A percentile compares a stretch with the other conserved stretches of the same genome.
Evolutionary conservation across 2,329 filamentous ascomycete genomes (phyloP).

Genomic region (Coniochaeta sp.): DNA sequence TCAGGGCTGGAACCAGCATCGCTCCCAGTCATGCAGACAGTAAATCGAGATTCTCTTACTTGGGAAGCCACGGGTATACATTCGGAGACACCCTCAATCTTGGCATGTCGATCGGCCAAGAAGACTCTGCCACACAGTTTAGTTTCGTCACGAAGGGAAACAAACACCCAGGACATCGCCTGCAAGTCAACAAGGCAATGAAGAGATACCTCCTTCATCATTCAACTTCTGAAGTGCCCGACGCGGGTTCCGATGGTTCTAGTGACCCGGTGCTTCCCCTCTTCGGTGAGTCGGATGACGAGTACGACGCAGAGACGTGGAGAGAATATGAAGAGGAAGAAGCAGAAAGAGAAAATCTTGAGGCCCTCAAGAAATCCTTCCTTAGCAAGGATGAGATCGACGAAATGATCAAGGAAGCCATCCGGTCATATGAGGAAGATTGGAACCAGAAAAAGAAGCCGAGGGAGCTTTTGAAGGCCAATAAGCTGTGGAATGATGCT

Average conservation of each 20-base stretch:
- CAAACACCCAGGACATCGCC: constrained; percentile 33
- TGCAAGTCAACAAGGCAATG: constrained; percentile 33
- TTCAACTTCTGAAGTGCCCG: not conserved
- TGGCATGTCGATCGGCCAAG: not conserved
- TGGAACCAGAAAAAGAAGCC: constrained; percentile 57
- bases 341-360: constrained; percentile 21
- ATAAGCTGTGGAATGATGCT: constrained; percentile 53
- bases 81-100: constrained; percentile 5
- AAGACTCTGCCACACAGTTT: constrained; percentile 15
- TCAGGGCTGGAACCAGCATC: not conserved
- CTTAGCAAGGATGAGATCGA: constrained; percentile 41
- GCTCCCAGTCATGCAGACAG: not conserved
- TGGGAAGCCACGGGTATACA: constrained; percentile 7
- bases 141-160: constrained; percentile 11
- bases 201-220: constrained; percentile 26
- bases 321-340: constrained; percentile 54
- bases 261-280: constrained; percentile 35
- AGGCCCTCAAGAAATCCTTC: constrained; percentile 14
- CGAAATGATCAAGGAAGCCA: constrained; percentile 43
- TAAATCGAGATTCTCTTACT: constrained; percentile 1
- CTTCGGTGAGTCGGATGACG: constrained; percentile 47
- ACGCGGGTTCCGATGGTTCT: not conserved
- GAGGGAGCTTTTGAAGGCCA: constrained; percentile 47
- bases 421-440: constrained; percentile 38
- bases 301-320: constrained; percentile 27